A percentile compares a stretch with the other conserved stretches of the same genome.
Conservation (phyloP, 257 asterid species). For the Penstemon davidsonii region DNA sequence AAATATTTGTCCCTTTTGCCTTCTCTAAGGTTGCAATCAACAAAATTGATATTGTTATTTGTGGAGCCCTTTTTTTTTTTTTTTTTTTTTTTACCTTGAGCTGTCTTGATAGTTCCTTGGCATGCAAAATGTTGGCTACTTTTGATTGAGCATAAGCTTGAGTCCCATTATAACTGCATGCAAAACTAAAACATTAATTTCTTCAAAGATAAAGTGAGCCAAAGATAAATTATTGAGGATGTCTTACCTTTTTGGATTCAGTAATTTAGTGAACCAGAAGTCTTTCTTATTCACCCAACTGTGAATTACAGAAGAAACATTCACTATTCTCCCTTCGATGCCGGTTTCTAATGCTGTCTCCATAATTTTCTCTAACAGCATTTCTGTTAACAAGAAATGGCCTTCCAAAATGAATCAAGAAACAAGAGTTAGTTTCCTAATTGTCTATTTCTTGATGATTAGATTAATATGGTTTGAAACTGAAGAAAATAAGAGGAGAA, state of each 20-base stretch:
- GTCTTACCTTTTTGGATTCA: slow-evolving; percentile 61
- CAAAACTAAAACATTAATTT: background rate
- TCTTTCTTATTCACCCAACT: slow-evolving; percentile 62
- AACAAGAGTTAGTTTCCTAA: slow-evolving; percentile 81
- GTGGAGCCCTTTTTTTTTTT: too few relatives aligned
- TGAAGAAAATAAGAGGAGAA: background rate
- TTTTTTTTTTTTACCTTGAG: slow-evolving; percentile 53
- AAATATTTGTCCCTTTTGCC: background rate
- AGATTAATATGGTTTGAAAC: too few relatives aligned
- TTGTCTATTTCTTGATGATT: slow-evolving; percentile 31
- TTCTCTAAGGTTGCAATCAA: slow-evolving; percentile 5
- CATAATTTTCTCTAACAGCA: slow-evolving; percentile 76
- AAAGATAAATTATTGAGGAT: background rate
- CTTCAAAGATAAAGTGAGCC: too few relatives aligned
- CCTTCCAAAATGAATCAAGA: slow-evolving; percentile 46
- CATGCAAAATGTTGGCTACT: slow-evolving; percentile 83
- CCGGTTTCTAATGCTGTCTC: slow-evolving; percentile 70
- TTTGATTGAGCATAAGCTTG: slow-evolving; percentile 89
- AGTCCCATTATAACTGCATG: slow-evolving; percentile 79
- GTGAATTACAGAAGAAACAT: slow-evolving; percentile 85
- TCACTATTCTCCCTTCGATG: slow-evolving; percentile 84
- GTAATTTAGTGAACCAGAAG: slow-evolving; percentile 62
- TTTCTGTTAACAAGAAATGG: slow-evolving; percentile 78
- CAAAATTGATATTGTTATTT: background rate
- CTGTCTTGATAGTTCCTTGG: slow-evolving; percentile 82